Percentiles rank a stretch among this genome's conserved stretches.
Evolutionary conservation across 495 filamentous ascomycete species (phyloP).

Genomic region (Tuber melanosporum): DNA sequence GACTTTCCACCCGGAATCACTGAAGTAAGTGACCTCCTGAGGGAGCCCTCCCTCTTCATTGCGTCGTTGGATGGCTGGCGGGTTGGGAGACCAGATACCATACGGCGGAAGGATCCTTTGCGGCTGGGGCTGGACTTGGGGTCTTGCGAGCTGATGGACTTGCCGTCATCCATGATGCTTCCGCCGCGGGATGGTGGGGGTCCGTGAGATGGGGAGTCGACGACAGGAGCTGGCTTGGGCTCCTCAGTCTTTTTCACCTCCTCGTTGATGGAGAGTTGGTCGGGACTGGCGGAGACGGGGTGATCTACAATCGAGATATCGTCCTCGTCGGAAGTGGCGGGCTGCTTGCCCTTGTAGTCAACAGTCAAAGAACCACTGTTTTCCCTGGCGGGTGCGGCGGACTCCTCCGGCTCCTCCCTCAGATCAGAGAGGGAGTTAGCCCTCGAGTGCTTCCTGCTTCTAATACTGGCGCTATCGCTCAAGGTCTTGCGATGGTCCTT

Average conservation of each 20-base stretch:
- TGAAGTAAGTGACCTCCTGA: slow-evolving; percentile 30
- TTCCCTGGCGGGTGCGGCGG: slow-evolving; percentile 32
- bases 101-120: slow-evolving; percentile 30
- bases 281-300: slow-evolving; percentile 33
- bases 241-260: slow-evolving; percentile 42
- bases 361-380: slow-evolving; percentile 37
- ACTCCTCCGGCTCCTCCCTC: slow-evolving; percentile 44
- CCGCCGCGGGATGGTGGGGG: slow-evolving; percentile 14
- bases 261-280: slow-evolving; percentile 33
- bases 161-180: slow-evolving; percentile 28
- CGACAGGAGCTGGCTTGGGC: slow-evolving; percentile 46
- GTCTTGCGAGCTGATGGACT: slow-evolving; percentile 27
- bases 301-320: slow-evolving; percentile 41
- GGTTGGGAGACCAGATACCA: slow-evolving; percentile 18
- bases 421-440: slow-evolving; percentile 11
- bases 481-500: slow-evolving; percentile 11
- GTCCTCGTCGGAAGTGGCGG: slow-evolving; percentile 25
- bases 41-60: slow-evolving; percentile 18
- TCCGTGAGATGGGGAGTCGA: slow-evolving; percentile 39
- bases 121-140: slow-evolving; percentile 22
- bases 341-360: slow-evolving; percentile 38
- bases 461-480: neutral
- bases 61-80: slow-evolving; percentile 29
- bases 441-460: slow-evolving; percentile 6
- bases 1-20: slow-evolving; percentile 26